Evolutionary conservation across 2,329 filamentous ascomycete species (phyloP).

Genomic region (Pseudogymnoascus sp.): DNA sequence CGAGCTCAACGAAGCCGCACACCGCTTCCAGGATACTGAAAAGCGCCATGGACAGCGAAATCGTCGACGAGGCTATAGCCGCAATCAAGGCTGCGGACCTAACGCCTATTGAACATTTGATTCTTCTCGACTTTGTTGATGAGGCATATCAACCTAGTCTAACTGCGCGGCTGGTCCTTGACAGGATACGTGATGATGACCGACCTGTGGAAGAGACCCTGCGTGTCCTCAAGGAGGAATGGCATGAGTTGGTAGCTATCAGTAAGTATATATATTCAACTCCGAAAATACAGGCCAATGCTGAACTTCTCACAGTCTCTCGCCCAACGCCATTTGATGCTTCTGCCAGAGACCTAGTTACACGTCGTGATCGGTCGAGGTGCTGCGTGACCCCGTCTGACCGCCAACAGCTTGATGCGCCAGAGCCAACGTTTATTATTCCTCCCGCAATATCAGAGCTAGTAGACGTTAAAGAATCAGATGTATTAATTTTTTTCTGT

Average conservation of each 20-base stretch:
- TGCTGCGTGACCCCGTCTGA: not conserved
- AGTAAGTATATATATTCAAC: not conserved
- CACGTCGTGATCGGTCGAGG: not conserved
- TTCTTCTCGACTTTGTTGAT: not conserved
- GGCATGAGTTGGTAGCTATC: not conserved
- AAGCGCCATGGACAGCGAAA: too few relatives aligned
- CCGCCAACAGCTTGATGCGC: not conserved
- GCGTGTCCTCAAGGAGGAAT: not conserved
- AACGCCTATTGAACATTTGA: not conserved
- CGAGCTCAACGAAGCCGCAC: too few relatives aligned
- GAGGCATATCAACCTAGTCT: not conserved
- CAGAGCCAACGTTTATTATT: not conserved
- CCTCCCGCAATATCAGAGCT: not conserved
- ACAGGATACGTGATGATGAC: not conserved
- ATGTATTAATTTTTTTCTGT: too few relatives aligned
- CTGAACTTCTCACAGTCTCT: not conserved
- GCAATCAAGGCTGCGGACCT: not conserved
- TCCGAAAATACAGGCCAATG: not conserved
- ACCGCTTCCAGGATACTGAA: too few relatives aligned
- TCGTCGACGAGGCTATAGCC: not conserved
- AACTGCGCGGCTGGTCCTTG: not conserved
- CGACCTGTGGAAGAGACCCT: not conserved
- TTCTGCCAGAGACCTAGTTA: not conserved
- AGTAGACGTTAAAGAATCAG: not conserved
- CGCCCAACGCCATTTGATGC: not conserved